Percentiles rank a stretch among this genome's conserved stretches.
phyloP scores from a whole-genome alignment of 2,329 filamentous ascomycete genomes.

The Chaetomium strumarium region DNA sequence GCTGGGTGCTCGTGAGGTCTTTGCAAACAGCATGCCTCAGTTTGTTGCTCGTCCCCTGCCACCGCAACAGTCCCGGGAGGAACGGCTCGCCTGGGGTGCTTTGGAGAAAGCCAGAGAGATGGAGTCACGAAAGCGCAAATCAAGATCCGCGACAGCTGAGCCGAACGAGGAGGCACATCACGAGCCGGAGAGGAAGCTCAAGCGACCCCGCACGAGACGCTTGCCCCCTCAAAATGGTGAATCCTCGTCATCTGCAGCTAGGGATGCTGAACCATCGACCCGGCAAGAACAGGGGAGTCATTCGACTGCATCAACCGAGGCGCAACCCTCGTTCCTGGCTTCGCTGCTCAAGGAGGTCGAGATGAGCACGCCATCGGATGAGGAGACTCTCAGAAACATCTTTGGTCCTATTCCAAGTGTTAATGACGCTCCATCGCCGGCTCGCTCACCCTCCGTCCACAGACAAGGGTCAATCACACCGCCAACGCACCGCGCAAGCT shows the following conservation, averaged over 20 bases:
- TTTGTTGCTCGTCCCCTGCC: constrained; percentile 51
- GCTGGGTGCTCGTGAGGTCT: constrained; percentile 68
- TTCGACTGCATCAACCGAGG: constrained; percentile 28
- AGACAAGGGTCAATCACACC: constrained; percentile 63
- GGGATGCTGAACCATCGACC: constrained; percentile 16
- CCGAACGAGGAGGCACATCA: constrained; percentile 61
- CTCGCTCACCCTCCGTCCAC: constrained; percentile 58
- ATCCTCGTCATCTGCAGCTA: constrained; percentile 33
- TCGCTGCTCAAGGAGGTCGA: constrained; percentile 87
- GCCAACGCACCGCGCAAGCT: constrained; percentile 63
- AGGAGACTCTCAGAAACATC: constrained; percentile 43
- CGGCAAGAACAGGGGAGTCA: constrained; percentile 13
- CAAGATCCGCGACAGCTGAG: constrained; percentile 63
- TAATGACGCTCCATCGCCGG: constrained; percentile 52
- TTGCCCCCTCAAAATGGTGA: constrained; percentile 43
- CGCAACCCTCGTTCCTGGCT: constrained; percentile 73
- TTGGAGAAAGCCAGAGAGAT: constrained; percentile 78
- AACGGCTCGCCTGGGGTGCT: constrained; percentile 81
- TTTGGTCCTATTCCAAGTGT: constrained; percentile 33
- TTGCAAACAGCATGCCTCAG: constrained; percentile 55
- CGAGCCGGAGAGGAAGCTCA: constrained; percentile 75
- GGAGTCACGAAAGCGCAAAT: constrained; percentile 68
- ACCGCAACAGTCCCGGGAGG: constrained; percentile 67
- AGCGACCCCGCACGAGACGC: constrained; percentile 76
- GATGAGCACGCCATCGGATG: constrained; percentile 52